Evolutionary conservation across 176 grass and related monocot species (phyloP).

Genomic region (Saccharum spontaneum): DNA sequence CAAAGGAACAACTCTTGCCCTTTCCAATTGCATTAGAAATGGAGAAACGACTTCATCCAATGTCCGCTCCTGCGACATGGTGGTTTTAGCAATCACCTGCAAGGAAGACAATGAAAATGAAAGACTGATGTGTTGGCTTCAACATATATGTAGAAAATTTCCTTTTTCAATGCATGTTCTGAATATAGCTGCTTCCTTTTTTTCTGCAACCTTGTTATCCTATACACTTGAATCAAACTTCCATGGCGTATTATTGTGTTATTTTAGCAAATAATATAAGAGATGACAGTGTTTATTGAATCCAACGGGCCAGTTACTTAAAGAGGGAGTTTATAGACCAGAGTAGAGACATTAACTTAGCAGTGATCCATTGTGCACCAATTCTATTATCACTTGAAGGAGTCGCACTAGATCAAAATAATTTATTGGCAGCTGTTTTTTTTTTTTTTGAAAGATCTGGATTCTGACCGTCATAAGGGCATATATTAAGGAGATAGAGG

Average conservation of each 20-base stretch:
- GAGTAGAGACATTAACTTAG: not conserved
- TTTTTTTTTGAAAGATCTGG: not conserved
- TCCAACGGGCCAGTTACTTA: not conserved
- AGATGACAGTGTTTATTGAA: not conserved
- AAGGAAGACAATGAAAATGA: not conserved
- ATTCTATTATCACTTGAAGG: not conserved
- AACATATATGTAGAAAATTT: not conserved
- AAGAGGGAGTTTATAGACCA: not conserved
- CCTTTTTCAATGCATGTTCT: not conserved
- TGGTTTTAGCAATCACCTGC: not conserved
- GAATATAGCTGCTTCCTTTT: not conserved
- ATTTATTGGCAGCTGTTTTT: not conserved
- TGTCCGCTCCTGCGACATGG: slow-evolving; percentile 34
- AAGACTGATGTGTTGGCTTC: not conserved
- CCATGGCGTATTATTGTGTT: not conserved
- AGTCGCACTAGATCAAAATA: not conserved
- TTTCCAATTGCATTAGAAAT: slow-evolving; percentile 37
- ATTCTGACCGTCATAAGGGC: not conserved
- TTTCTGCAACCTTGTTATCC: not conserved
- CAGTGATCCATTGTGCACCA: not conserved
- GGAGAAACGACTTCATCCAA: slow-evolving; percentile 42
- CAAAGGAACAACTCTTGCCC: slow-evolving; percentile 8
- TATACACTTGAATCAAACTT: not conserved
- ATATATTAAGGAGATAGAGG: not conserved
- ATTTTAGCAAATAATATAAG: not conserved